Percentiles rank a stretch among this genome's conserved stretches.
Conservation (phyloP, 2,329 filamentous ascomycete species). For the Colletotrichum spaethianum region DNA sequence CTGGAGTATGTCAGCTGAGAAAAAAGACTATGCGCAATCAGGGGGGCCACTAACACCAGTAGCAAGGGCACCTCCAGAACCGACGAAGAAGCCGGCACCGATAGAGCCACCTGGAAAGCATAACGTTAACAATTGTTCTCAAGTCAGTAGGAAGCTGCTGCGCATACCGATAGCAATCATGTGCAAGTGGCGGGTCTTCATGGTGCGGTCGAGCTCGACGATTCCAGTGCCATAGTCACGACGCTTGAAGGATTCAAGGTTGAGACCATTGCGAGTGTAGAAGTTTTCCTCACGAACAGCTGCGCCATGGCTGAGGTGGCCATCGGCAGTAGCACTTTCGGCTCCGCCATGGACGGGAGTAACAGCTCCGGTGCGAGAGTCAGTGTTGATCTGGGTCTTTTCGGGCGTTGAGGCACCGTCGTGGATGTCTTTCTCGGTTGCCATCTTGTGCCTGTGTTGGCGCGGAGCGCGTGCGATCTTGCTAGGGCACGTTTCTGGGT, state of each 20-base stretch:
- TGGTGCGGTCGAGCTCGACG: conserved; percentile 48
- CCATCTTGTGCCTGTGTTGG: conserved; percentile 3
- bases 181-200: conserved; percentile 64
- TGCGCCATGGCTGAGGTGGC: conserved; percentile 6
- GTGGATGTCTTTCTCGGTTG: conserved; percentile 32
- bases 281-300: conserved; percentile 29
- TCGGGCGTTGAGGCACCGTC: conserved; percentile 37
- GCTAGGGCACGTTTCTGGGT: background rate
- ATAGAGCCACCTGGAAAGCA: conserved; percentile 56
- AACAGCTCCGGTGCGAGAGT: conserved; percentile 2
- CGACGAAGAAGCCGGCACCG: conserved; percentile 74
- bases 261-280: conserved; percentile 45
- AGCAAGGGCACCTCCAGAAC: conserved; percentile 65
- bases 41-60: conserved; percentile 56
- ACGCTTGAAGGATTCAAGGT: conserved; percentile 45
- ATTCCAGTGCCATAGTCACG: conserved; percentile 42
- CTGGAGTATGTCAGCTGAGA: conserved; percentile 35
- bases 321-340: background rate
- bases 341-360: background rate
- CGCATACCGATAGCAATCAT: conserved; percentile 63
- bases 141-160: background rate
- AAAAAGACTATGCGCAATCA: background rate
- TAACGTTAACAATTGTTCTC: background rate
- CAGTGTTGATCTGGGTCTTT: conserved; percentile 29
- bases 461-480: background rate